phyloP scores from a whole-genome alignment of 2,329 filamentous ascomycete genomes.

The Fusarium phyllophilum region DNA sequence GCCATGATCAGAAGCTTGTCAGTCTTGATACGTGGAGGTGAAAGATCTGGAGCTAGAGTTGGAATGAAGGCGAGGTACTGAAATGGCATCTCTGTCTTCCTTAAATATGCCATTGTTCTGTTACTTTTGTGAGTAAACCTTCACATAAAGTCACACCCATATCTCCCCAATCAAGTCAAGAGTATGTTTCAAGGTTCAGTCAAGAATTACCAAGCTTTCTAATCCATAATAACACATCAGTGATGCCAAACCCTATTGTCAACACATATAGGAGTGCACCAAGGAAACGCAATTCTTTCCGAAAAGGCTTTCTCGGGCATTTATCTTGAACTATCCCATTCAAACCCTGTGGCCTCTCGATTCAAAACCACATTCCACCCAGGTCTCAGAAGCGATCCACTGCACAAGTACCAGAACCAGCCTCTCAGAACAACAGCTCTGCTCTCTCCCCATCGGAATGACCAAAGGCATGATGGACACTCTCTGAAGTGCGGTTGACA shows the following conservation, averaged over 20 bases:
- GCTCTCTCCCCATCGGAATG: neutral
- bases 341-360: neutral
- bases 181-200: neutral
- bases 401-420: neutral
- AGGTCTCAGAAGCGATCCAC: neutral
- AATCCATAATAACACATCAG: neutral
- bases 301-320: neutral
- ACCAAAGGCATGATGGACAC: neutral
- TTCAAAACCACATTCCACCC: neutral
- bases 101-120: neutral
- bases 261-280: fast-evolving
- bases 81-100: fast-evolving
- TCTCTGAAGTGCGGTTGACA: neutral
- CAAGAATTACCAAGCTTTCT: neutral
- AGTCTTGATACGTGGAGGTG: neutral
- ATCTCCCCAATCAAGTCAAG: neutral
- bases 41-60: neutral
- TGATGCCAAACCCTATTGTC: neutral
- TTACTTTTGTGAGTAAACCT: neutral
- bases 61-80: neutral
- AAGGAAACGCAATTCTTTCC: neutral
- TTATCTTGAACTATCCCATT: neutral
- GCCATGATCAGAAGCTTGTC: neutral
- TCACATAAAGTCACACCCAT: neutral
- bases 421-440: neutral